A percentile compares a stretch with the other conserved stretches of the same genome.
These are phyloP conservation scores for Pseudoturritis turrita DNA, from an alignment of 345 rosid species.

Conservation along the genomic window DNA sequence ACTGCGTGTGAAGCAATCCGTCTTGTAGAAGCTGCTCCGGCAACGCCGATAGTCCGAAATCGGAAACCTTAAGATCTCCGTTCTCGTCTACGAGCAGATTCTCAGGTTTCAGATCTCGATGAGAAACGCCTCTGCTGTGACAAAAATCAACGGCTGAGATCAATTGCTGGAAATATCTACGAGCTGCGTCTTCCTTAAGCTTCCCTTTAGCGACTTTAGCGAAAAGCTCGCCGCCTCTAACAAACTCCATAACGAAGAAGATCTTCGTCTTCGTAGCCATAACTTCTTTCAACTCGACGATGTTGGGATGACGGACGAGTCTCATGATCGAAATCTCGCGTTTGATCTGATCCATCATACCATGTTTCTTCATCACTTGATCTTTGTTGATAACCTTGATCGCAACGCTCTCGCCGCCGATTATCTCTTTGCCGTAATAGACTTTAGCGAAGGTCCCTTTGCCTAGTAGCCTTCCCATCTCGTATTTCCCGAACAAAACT, in stretches of 20 bases:
- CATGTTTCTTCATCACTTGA: slow-evolving; percentile 33
- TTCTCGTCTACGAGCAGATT: slow-evolving; percentile 66
- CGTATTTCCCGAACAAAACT: slow-evolving; percentile 55
- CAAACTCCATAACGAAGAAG: slow-evolving; percentile 73
- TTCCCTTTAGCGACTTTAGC: slow-evolving; percentile 56
- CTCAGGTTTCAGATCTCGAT: slow-evolving; percentile 83
- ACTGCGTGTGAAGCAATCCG: slow-evolving; percentile 74
- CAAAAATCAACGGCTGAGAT: slow-evolving; percentile 72
- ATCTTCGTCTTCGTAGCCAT: slow-evolving; percentile 69
- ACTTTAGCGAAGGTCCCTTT: slow-evolving; percentile 87
- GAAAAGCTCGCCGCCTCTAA: slow-evolving; percentile 71
- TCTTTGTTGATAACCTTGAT: slow-evolving; percentile 63
- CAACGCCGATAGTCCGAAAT: slow-evolving; percentile 73
- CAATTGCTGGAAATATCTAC: slow-evolving; percentile 65
- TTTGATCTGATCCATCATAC: slow-evolving; percentile 70
- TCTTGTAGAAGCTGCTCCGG: slow-evolving; percentile 65
- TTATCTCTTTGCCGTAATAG: slow-evolving; percentile 43
- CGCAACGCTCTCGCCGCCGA: slow-evolving; percentile 52
- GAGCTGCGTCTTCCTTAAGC: slow-evolving; percentile 50
- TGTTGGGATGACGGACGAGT: slow-evolving; percentile 66
- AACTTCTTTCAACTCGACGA: slow-evolving; percentile 68
- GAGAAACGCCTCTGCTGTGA: slow-evolving; percentile 76
- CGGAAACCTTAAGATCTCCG: slow-evolving; percentile 65
- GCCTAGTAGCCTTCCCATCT: slow-evolving; percentile 67
- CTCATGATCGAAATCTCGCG: slow-evolving; percentile 74